Conservation (phyloP, 2,329 filamentous ascomycete species). For the Cercospora sojina region DNA sequence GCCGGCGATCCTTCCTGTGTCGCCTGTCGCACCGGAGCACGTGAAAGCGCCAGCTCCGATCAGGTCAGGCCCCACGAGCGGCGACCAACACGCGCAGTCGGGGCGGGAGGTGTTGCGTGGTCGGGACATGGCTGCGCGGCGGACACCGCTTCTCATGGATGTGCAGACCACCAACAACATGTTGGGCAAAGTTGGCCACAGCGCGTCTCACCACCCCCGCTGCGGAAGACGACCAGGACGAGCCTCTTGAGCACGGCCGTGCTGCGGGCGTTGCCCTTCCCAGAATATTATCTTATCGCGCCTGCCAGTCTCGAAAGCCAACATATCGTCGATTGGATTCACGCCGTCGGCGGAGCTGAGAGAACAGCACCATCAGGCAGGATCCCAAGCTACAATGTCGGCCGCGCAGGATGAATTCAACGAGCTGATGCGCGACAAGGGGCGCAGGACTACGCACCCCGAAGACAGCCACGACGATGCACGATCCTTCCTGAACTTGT, state of each 20-base stretch:
- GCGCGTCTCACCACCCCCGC: conserved; percentile 18
- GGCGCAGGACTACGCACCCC: conserved; percentile 45
- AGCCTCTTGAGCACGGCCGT: conserved; percentile 8
- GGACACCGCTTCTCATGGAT: background rate
- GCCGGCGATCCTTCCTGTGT: background rate
- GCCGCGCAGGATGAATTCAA: conserved; percentile 54
- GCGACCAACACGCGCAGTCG: background rate
- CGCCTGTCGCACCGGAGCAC: background rate
- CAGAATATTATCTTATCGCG: conserved; percentile 14
- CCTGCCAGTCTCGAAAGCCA: conserved; percentile 12
- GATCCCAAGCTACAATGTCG: conserved; percentile 41
- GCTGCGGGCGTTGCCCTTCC: conserved; percentile 3
- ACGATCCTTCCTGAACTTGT: conserved; percentile 39
- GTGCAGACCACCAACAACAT: conserved; percentile 8
- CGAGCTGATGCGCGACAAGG: conserved; percentile 51
- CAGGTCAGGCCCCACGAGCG: background rate
- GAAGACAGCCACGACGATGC: conserved; percentile 52
- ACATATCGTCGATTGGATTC: background rate
- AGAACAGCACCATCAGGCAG: background rate
- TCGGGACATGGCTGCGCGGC: background rate
- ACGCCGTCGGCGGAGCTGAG: conserved; percentile 4
- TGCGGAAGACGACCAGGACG: conserved; percentile 15
- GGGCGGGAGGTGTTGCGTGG: background rate
- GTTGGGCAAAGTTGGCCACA: conserved; percentile 5
- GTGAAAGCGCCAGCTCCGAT: background rate